These are phyloP conservation scores for Middelhovenomyces tepae DNA, from an alignment of 805 yeast genomes.

Conservation along the genomic window DNA sequence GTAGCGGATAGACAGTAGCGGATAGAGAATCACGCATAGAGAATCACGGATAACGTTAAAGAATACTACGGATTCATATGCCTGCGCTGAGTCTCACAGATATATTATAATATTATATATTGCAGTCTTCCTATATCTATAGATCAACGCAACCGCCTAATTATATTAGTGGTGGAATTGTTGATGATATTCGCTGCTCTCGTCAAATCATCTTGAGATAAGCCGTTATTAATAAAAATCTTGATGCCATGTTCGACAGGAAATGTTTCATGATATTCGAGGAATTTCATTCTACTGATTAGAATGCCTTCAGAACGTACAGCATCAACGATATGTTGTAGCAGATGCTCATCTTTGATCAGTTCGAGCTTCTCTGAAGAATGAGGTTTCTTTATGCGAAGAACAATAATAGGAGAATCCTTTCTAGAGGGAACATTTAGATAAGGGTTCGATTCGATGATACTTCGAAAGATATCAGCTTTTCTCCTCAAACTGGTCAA, in stretches of 20 bases:
- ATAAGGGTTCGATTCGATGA: conserved; percentile 19
- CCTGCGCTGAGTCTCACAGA: too few species aligned
- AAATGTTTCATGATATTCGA: conserved; percentile 64
- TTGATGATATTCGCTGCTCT: too few species aligned
- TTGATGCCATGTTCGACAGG: conserved; percentile 58
- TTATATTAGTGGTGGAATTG: too few species aligned
- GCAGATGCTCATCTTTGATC: conserved; percentile 31
- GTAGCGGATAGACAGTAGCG: too few species aligned
- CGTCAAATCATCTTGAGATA: too few species aligned
- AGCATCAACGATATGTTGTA: conserved; percentile 59
- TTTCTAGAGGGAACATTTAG: conserved; percentile 47
- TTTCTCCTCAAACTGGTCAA: conserved; percentile 5
- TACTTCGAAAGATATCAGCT: conserved; percentile 6
- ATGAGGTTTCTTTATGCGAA: conserved; percentile 42
- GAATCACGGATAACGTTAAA: too few species aligned
- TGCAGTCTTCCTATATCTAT: too few species aligned
- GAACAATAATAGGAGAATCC: conserved; percentile 61
- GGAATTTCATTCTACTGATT: conserved; percentile 53
- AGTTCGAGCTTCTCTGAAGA: conserved; percentile 15
- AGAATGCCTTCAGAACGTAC: conserved; percentile 47
- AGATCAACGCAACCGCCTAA: too few species aligned
- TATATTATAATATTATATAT: too few species aligned
- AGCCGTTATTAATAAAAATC: conserved; percentile 36
- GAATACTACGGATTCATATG: too few species aligned
- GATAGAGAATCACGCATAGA: too few species aligned